Conservation (phyloP, 352 stramenopile species). For the Phytophthora vignae region DNA sequence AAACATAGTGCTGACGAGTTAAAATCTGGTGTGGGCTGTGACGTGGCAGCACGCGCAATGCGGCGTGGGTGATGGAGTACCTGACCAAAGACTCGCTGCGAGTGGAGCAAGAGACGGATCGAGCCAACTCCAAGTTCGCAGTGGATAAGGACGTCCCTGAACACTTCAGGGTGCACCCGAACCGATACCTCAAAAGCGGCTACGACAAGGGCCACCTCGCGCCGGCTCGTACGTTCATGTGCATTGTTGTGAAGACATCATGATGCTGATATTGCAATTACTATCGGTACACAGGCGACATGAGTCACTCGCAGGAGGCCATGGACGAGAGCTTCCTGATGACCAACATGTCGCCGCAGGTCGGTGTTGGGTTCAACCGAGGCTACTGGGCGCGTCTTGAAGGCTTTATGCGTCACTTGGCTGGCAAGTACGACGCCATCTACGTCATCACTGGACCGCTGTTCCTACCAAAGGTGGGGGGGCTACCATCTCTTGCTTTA, state of each 20-base stretch:
- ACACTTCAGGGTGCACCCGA: slow-evolving; percentile 88
- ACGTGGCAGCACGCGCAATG: slow-evolving; percentile 72
- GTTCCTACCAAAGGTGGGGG: slow-evolving; percentile 91
- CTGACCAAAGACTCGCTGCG: slow-evolving; percentile 78
- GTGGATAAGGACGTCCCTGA: slow-evolving; percentile 77
- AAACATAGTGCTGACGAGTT: background rate
- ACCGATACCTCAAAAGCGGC: slow-evolving; percentile 90
- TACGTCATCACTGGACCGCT: slow-evolving; percentile 95
- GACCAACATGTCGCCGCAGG: slow-evolving; percentile 95
- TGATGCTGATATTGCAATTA: background rate
- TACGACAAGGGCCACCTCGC: slow-evolving; percentile 96
- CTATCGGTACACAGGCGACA: slow-evolving; percentile 71
- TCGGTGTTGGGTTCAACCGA: slow-evolving; percentile 89
- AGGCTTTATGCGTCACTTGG: slow-evolving; percentile 86
- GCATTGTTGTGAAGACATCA: background rate
- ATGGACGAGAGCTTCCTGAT: slow-evolving; percentile 96
- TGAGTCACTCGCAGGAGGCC: slow-evolving; percentile 76
- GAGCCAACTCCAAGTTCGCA: slow-evolving; percentile 89
- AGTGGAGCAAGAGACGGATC: slow-evolving; percentile 73
- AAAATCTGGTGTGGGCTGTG: background rate
- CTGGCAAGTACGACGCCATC: slow-evolving; percentile 75
- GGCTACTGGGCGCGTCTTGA: slow-evolving; percentile 90
- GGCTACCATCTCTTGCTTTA: background rate
- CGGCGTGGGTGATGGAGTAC: slow-evolving; percentile 88
- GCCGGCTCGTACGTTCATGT: slow-evolving; percentile 67